Evolutionary conservation across 1,284 basidiomycete genomes (phyloP).

Genomic region (Puccinia triticina): DNA sequence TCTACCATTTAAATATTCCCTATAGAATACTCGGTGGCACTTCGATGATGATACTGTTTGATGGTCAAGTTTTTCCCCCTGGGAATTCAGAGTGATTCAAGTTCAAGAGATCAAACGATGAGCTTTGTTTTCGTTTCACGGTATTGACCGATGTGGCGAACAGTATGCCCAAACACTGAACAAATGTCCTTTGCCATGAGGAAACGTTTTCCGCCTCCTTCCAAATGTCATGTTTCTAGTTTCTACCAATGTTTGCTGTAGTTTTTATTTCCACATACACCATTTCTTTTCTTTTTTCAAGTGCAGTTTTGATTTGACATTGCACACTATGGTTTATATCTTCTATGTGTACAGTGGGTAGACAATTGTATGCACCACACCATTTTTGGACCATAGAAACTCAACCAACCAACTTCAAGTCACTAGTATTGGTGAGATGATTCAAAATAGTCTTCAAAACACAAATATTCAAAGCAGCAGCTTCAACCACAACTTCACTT

Average conservation of each 20-base stretch:
- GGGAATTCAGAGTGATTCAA: neutral
- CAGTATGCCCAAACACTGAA: no score
- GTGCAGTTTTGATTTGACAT: no score
- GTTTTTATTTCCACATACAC: neutral
- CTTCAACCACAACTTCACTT: no score
- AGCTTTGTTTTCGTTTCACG: neutral
- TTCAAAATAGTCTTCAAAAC: no score
- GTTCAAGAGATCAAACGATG: neutral
- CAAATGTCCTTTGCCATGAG: neutral
- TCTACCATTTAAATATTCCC: neutral
- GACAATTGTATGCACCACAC: no score
- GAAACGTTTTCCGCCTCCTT: neutral
- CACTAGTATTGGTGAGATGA: no score
- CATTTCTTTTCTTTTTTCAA: no score
- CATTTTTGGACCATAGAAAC: no score
- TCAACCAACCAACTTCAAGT: no score
- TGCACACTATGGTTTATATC: no score
- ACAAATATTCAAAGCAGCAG: no score
- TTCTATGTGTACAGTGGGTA: no score
- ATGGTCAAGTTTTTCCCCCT: neutral
- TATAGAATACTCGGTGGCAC: slow-evolving; percentile 47
- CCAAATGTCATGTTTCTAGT: neutral
- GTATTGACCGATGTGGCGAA: neutral
- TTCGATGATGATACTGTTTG: slow-evolving; percentile 49
- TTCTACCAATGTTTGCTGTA: neutral